Base-by-base conservation (phyloP, 2,329 filamentous ascomycete species). In the Monilinia fructigena region DNA sequence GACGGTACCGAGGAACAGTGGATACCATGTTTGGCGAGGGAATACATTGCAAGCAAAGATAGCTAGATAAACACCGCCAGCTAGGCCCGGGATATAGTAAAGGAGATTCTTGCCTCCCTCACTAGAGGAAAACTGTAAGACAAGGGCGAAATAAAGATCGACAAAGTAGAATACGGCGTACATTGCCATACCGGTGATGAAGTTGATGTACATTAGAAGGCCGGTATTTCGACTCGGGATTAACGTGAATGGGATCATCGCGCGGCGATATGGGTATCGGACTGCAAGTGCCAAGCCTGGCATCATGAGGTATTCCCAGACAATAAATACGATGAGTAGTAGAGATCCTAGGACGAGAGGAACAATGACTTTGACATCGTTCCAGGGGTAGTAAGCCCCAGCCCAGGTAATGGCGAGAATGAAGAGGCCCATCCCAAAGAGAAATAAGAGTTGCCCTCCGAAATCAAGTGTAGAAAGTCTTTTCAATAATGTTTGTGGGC, bases 141-240 rank as follows among this genome's bases (percentile, higher is more conserved):
- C 87, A 20, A 89, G 77, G 2, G 85, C 84, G 74, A 90, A 90
- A 75, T 89, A 91, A 23, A 90, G 82, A 20, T 85, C 85, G 70
- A 88, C 85, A 71, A 90, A 91, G 75, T 90, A 91, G 70, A 90
- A 84, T 0, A 87, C 83, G 16, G 82, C 79, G 74, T 82, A 82
- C 70, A 81, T 75, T 0, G 77, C 65, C 71, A 73, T 73, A 4
- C 88, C 88, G 0, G 83, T 83, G 4, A 82, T 80, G 71, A 88
- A 85, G 69, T 87, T 86, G 69, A 88, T 81, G 66, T 83, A 82
- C 68, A 86, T 83, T n/a, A 90, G 75, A n/a, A 89, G 78, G 0
- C 81, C 79, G 1, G 86, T 83, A 69, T 91, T 86, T 45, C 82
- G 80, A 65, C 83, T 80, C 3, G 77, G 76, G 55, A 90, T 79